These are phyloP conservation scores for Lipomyces starkeyi DNA, from an alignment of 805 yeast genomes.

Conservation along the genomic window DNA sequence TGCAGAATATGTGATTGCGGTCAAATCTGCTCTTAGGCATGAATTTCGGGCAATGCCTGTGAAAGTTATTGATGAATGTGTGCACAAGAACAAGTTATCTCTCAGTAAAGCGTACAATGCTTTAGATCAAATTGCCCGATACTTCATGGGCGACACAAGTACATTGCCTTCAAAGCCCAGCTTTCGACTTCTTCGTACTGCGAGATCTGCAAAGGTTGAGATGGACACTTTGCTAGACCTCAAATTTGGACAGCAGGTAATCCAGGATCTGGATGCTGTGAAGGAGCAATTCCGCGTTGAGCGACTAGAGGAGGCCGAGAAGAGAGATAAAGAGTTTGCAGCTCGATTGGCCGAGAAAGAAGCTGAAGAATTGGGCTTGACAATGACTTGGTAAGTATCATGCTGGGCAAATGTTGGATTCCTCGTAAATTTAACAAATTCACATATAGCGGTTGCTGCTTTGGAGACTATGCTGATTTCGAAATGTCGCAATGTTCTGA, in stretches of 20 bases:
- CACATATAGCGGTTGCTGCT: conserved; percentile 12
- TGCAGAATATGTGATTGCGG: neutral
- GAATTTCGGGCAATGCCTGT: neutral
- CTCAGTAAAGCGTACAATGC: neutral
- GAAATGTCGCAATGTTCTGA: conserved; percentile 53
- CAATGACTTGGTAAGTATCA: conserved; percentile 1
- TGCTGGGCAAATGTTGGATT: neutral
- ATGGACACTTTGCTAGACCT: neutral
- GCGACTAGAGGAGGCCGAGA: neutral
- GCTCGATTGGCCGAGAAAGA: neutral
- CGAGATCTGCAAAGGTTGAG: neutral
- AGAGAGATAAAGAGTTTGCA: neutral
- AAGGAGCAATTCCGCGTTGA: neutral
- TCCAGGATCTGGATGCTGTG: neutral
- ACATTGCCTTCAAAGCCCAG: neutral
- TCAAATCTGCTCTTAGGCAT: neutral
- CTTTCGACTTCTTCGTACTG: neutral
- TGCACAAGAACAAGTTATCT: neutral
- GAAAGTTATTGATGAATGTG: neutral
- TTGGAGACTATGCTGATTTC: conserved; percentile 8
- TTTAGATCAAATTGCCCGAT: neutral
- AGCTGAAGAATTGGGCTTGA: neutral
- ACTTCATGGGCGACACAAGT: neutral
- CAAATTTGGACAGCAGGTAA: neutral
- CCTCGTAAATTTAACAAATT: neutral